Evolutionary conservation across 1,139 yeast species (phyloP).

Genomic region (Candida tetrigidarum): DNA sequence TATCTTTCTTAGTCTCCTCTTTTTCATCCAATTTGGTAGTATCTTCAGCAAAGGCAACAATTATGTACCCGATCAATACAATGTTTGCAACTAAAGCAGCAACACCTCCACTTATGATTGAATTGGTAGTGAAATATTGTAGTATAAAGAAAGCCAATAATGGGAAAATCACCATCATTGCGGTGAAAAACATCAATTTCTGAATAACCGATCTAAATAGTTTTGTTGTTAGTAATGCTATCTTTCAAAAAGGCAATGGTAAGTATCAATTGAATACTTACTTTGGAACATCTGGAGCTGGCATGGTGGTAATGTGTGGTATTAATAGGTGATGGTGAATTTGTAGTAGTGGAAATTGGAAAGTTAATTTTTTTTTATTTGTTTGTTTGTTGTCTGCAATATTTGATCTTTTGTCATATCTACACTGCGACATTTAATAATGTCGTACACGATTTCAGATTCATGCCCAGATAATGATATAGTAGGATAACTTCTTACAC

Average conservation of each 20-base stretch:
- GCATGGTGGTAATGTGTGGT: conserved; percentile 7
- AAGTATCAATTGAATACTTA: conserved; percentile 43
- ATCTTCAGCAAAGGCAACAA: conserved; percentile 87
- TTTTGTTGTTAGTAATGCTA: conserved; percentile 20
- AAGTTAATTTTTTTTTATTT: not conserved
- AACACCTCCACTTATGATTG: conserved; percentile 83
- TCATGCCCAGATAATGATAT: too few relatives aligned
- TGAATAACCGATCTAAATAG: conserved; percentile 57
- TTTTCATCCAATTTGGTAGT: conserved; percentile 39
- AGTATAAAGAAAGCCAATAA: conserved; percentile 69
- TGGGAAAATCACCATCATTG: conserved; percentile 86
- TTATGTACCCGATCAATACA: conserved; percentile 83
- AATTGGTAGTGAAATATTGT: conserved; percentile 59
- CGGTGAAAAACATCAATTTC: conserved; percentile 85
- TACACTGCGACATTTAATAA: too few relatives aligned
- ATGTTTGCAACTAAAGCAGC: conserved; percentile 90
- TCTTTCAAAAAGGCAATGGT: not conserved
- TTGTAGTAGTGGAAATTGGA: not conserved
- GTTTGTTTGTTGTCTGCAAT: too few relatives aligned
- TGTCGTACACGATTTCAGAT: too few relatives aligned
- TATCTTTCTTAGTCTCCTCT: conserved; percentile 16
- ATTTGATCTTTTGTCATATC: too few relatives aligned
- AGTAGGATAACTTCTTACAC: too few relatives aligned
- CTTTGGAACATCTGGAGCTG: conserved; percentile 64
- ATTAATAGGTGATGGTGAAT: not conserved